phyloP scores from a whole-genome alignment of 1,284 basidiomycete genomes.

The Leucoagaricus sp. region DNA sequence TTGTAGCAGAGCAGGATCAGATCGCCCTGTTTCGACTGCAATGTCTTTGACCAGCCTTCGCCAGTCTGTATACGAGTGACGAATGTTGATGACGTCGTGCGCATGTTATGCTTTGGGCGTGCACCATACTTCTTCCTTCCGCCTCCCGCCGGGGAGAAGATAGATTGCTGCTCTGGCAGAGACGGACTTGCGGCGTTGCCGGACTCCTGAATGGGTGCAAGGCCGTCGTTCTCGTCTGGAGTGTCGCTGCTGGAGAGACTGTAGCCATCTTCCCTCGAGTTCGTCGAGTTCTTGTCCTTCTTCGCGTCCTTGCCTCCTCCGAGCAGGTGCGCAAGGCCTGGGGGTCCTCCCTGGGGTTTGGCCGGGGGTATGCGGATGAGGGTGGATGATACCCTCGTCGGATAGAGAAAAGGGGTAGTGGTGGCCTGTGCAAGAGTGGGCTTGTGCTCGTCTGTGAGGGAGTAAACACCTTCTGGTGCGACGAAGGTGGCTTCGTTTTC shows the following conservation, averaged over 20 bases:
- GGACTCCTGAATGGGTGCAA: constrained; percentile 40
- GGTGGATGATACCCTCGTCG: constrained; percentile 64
- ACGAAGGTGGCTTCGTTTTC: constrained; percentile 82
- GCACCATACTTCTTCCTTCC: constrained; percentile 66
- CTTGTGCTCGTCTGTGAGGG: constrained; percentile 83
- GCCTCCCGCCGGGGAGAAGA: constrained; percentile 45
- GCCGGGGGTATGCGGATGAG: constrained; percentile 61
- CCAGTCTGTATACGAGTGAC: constrained; percentile 81
- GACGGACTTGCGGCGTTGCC: constrained; percentile 32
- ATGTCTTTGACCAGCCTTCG: constrained; percentile 73
- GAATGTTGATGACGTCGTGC: constrained; percentile 87
- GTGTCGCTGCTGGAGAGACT: constrained; percentile 79
- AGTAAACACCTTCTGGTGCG: constrained; percentile 85
- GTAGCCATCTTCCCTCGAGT: constrained; percentile 61
- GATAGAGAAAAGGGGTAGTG: constrained; percentile 50
- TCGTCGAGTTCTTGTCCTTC: constrained; percentile 50
- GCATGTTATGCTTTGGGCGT: constrained; percentile 85
- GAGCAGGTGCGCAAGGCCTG: constrained; percentile 67
- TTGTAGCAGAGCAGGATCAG: constrained; percentile 86
- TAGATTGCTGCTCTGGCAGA: constrained; percentile 42
- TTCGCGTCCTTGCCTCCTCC: constrained; percentile 63
- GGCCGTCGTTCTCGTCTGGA: constrained; percentile 52
- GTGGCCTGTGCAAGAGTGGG: constrained; percentile 51
- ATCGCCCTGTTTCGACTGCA: constrained; percentile 83
- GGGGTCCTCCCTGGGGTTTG: constrained; percentile 50